Percentiles rank a stretch among this genome's conserved stretches.
Evolutionary conservation across 345 rosid species (phyloP).

Genomic region (Dipteronia dyeriana): DNA sequence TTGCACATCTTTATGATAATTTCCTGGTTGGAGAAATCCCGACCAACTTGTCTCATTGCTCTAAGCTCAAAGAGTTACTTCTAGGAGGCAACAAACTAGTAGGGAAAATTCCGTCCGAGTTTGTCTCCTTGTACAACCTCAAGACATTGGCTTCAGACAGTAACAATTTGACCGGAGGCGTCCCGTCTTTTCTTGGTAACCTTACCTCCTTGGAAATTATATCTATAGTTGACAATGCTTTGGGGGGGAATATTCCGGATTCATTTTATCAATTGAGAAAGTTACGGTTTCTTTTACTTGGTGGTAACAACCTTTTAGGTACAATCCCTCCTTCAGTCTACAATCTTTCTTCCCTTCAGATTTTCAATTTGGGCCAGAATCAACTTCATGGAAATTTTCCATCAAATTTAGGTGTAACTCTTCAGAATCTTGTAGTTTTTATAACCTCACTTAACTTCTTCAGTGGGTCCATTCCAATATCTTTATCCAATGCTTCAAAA

Average conservation of each 20-base stretch:
- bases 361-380: not conserved
- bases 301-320: slow-evolving; percentile 19
- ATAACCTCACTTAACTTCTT: not conserved
- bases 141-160: not conserved
- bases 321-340: slow-evolving; percentile 20
- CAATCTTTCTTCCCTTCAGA: slow-evolving; percentile 19
- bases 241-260: slow-evolving; percentile 22
- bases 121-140: not conserved
- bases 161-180: not conserved
- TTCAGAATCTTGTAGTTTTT: slow-evolving; percentile 13
- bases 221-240: not conserved
- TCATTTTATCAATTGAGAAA: slow-evolving; percentile 4
- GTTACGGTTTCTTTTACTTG: not conserved
- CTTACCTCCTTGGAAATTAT: not conserved
- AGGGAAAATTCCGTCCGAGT: not conserved
- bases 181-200: not conserved
- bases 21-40: not conserved
- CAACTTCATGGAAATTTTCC: slow-evolving; percentile 27
- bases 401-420: slow-evolving; percentile 13
- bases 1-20: not conserved
- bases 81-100: not conserved
- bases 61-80: not conserved
- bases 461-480: not conserved
- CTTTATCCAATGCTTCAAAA: too few species aligned
- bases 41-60: not conserved